Percentiles rank a stretch among this genome's conserved stretches.
These are phyloP conservation scores for Globisporangium megalacanthum DNA, from an alignment of 352 stramenopile genomes.

Conservation along the genomic window DNA sequence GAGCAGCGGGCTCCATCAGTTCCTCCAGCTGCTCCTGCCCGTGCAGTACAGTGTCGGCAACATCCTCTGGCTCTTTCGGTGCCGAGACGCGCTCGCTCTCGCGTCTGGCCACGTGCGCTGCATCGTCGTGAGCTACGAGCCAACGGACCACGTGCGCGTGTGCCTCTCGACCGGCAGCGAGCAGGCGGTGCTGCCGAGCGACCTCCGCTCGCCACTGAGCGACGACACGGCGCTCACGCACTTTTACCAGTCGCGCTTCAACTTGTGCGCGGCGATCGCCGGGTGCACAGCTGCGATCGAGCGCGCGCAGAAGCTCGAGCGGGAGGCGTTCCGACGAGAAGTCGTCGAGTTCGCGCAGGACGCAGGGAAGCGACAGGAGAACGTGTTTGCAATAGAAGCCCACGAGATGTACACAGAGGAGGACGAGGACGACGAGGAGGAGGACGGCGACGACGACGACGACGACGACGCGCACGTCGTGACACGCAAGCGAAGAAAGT, in stretches of 20 bases:
- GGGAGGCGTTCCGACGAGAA: slow-evolving; percentile 58
- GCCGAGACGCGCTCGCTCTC: slow-evolving; percentile 1
- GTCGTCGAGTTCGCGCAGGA: slow-evolving; percentile 42
- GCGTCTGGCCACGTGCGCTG: slow-evolving; percentile 52
- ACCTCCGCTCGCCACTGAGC: slow-evolving; percentile 55
- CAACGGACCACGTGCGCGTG: slow-evolving; percentile 41
- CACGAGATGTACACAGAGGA: slow-evolving; percentile 8
- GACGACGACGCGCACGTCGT: background rate
- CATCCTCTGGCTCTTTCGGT: slow-evolving; percentile 56
- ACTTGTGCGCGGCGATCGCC: slow-evolving; percentile 53
- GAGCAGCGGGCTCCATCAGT: slow-evolving; percentile 40
- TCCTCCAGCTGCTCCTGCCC: slow-evolving; percentile 44
- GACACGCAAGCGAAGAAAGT: slow-evolving; percentile 13
- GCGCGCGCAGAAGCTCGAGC: slow-evolving; percentile 41
- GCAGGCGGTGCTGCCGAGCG: slow-evolving; percentile 39
- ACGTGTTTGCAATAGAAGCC: slow-evolving; percentile 5
- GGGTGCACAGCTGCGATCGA: slow-evolving; percentile 46
- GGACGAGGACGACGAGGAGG: slow-evolving; percentile 7
- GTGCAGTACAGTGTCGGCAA: slow-evolving; percentile 65
- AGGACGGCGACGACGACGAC: background rate
- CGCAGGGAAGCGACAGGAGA: slow-evolving; percentile 11
- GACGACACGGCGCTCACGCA: slow-evolving; percentile 67
- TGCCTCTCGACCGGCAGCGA: slow-evolving; percentile 55
- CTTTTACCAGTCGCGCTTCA: slow-evolving; percentile 69
- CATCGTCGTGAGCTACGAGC: slow-evolving; percentile 46